Base-by-base conservation (phyloP, 2,329 filamentous ascomycete genomes). In the Ascochyta viciae-villosae region DNA sequence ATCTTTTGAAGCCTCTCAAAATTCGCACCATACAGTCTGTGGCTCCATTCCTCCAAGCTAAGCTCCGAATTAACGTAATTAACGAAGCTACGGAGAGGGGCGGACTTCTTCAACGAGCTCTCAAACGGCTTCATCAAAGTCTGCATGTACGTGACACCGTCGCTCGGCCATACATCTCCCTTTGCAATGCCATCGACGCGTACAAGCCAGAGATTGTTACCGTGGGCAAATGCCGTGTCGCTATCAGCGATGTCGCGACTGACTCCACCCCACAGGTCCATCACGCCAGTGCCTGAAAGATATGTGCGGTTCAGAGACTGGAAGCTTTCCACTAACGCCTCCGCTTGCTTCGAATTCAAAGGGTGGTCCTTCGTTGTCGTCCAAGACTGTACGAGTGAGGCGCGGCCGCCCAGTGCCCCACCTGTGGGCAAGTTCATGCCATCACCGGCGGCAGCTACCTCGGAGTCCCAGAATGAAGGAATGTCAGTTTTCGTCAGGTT, bases 121-220 rank as follows among this genome's bases (percentile, higher is more conserved):
- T 60, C 60, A 13, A 66, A 64, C 0, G 60, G 63, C 22, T 59
- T 49, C 40, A 66, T 57, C 7, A 63, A 48, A 29, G 37, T 50
- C 46, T 65, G 62, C 57, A 65, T 61, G 35, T 65, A 65, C 29
- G 57, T 44, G 10, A 62, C 42, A 10, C 61, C 61, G 31, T 65
- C 59, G 12, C 50, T 58, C 4, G 63, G 63, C 63, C 63, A 65
- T 31, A 29, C 46, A 24, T 31, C 47, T 23, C 19, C 16, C 6
- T 6, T 39, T 24, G 43, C 60, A 10, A 61, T 54, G 24, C 62
- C 64, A 16, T 66, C 62, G 23, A 62, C 60, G n/a, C 64, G 64
- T n/a, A 66, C 50, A 12, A 66, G 51, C 64, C 64, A 66, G 8
- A 65, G 62, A 38, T 65, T 65, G 16, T 64, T 58, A 24, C 60